These are phyloP conservation scores for Davidsoniella neocaledoniae DNA, from an alignment of 2,329 filamentous ascomycete genomes.

Conservation along the genomic window DNA sequence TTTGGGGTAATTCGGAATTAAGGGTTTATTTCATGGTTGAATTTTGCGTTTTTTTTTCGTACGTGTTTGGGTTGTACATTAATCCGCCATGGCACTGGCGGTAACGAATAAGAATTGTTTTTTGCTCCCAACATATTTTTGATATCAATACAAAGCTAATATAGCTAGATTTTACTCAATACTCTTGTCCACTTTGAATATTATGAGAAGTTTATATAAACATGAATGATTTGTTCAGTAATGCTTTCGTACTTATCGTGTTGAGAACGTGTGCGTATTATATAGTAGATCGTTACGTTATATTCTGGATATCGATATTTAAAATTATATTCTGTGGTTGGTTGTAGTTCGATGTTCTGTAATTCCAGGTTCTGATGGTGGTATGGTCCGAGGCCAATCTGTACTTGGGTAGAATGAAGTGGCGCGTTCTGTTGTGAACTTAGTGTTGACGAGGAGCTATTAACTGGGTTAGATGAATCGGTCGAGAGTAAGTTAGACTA, in stretches of 20 bases:
- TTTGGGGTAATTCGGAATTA: slow-evolving; percentile 55
- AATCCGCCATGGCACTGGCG: slow-evolving; percentile 46
- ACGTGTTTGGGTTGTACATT: slow-evolving; percentile 54
- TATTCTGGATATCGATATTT: background rate
- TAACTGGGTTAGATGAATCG: background rate
- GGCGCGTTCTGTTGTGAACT: too few species aligned
- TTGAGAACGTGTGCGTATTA: too few species aligned
- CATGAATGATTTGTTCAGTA: too few species aligned
- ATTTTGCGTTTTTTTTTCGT: slow-evolving; percentile 38
- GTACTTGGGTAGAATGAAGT: too few species aligned
- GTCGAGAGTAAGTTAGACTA: background rate
- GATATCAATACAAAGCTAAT: slow-evolving; percentile 6
- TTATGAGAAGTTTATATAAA: too few species aligned
- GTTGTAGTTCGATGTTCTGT: too few species aligned
- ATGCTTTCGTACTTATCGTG: too few species aligned
- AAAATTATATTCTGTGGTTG: too few species aligned
- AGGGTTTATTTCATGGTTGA: slow-evolving; percentile 41
- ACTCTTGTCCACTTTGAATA: too few species aligned
- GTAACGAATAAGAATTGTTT: slow-evolving; percentile 41
- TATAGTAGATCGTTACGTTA: background rate
- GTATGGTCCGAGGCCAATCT: too few species aligned
- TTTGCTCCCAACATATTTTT: slow-evolving; percentile 11
- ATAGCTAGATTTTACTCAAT: background rate
- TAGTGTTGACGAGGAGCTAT: slow-evolving; percentile 7
- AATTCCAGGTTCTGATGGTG: too few species aligned